Evolutionary conservation across 257 asterid species (phyloP).

Genomic region (Ophiorrhiza pumila): DNA sequence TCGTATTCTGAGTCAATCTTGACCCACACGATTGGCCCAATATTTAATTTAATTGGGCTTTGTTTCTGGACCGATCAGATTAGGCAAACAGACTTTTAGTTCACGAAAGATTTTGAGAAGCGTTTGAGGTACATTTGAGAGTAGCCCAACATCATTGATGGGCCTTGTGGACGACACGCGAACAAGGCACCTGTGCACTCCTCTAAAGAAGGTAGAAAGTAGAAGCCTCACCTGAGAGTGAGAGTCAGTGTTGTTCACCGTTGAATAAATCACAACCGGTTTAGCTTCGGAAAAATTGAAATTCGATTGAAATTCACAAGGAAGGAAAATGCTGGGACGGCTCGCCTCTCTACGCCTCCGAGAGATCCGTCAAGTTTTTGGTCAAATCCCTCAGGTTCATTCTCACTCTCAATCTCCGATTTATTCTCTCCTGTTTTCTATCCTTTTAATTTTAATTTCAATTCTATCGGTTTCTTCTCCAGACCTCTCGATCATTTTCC

Average conservation of each 20-base stretch:
- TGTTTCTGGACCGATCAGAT: too few relatives aligned
- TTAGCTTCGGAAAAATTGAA: background rate
- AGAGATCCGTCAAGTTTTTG: conserved; percentile 76
- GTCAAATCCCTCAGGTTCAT: conserved; percentile 63
- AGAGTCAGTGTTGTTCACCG: background rate
- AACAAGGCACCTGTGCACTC: conserved; percentile 6
- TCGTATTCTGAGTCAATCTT: too few relatives aligned
- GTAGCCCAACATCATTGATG: background rate
- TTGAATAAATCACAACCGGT: background rate
- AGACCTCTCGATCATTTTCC: conserved; percentile 78
- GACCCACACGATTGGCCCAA: too few relatives aligned
- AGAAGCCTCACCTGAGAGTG: background rate
- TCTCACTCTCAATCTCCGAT: background rate
- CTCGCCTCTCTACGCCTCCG: conserved; percentile 63
- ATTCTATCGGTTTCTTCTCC: conserved; percentile 20
- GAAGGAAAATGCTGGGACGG: conserved; percentile 64
- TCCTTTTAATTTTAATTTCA: background rate
- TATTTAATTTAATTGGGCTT: too few relatives aligned
- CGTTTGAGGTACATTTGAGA: too few relatives aligned
- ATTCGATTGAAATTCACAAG: background rate
- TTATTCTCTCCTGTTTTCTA: background rate
- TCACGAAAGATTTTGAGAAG: too few relatives aligned
- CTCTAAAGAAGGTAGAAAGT: background rate
- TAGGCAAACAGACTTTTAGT: too few relatives aligned
- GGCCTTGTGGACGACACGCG: conserved; percentile 17